A percentile compares a stretch with the other conserved stretches of the same genome.
Conservation (phyloP, 2,329 filamentous ascomycete genomes). For the Fusarium musae region DNA sequence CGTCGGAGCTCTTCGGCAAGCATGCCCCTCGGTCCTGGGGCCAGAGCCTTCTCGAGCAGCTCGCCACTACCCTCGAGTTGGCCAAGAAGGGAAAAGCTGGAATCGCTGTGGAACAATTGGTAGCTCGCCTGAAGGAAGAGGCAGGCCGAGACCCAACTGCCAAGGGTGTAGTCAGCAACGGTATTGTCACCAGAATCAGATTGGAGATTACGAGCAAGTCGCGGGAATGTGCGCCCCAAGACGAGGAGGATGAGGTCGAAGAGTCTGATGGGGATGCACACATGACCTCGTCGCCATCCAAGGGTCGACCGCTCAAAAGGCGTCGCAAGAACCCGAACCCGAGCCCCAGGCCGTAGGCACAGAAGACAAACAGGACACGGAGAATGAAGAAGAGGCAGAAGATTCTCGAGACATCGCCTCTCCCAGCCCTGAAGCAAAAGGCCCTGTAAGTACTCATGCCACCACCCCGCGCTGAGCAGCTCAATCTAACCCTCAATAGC, state of each 20-base stretch:
- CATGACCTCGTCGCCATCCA: neutral
- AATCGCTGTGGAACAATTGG: neutral
- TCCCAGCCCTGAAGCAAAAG: neutral
- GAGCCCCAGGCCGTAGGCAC: rapidly evolving
- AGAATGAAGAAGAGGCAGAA: neutral
- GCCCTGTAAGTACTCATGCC: neutral
- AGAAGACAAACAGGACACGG: neutral
- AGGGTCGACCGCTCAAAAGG: neutral
- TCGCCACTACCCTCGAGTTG: neutral
- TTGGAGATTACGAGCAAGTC: neutral
- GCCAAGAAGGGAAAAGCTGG: neutral
- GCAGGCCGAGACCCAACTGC: neutral
- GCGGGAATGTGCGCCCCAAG: neutral
- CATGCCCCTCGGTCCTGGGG: neutral
- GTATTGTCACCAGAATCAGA: neutral
- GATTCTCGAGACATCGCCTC: neutral
- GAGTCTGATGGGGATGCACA: neutral
- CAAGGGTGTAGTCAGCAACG: neutral
- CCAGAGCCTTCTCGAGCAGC: neutral
- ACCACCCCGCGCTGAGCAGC: rapidly evolving
- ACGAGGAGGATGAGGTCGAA: neutral
- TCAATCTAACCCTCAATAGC: neutral
- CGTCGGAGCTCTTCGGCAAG: neutral
- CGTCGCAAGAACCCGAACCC: neutral
- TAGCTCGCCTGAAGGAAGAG: neutral